These are phyloP conservation scores for Theobroma cacao DNA, from an alignment of 345 rosid species.

Conservation along the genomic window DNA sequence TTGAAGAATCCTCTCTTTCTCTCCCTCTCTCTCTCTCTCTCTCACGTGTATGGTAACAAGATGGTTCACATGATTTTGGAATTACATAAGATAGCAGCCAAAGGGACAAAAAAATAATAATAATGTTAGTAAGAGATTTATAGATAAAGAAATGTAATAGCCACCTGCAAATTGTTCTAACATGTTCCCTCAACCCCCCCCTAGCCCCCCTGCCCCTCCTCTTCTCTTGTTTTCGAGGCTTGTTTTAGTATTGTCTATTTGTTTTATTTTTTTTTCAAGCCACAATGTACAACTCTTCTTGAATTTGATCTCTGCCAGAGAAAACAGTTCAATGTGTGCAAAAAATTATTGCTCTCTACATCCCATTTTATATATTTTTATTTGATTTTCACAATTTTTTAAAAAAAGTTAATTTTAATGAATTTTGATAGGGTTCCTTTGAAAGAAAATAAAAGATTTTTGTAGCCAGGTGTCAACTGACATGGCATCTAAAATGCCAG, in stretches of 20 bases:
- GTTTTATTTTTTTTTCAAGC: background rate
- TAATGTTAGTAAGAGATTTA: background rate
- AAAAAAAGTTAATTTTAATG: too few species aligned
- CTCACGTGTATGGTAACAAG: slow-evolving; percentile 25
- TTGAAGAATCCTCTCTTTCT: slow-evolving; percentile 12
- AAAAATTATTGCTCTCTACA: background rate
- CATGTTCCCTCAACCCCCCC: background rate
- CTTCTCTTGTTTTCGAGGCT: background rate
- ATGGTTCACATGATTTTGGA: slow-evolving; percentile 45
- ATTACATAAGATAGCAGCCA: slow-evolving; percentile 31
- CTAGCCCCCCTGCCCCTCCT: background rate
- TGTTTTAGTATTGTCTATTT: background rate
- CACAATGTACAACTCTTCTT: background rate
- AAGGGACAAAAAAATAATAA: background rate
- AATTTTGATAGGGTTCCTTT: too few species aligned
- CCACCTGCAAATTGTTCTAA: background rate
- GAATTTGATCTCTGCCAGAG: background rate
- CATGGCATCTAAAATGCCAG: too few species aligned
- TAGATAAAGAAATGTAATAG: slow-evolving; percentile 10
- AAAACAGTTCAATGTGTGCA: background rate
- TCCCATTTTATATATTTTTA: background rate
- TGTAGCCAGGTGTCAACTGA: too few species aligned
- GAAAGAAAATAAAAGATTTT: too few species aligned
- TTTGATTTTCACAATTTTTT: too few species aligned
- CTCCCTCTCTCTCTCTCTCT: slow-evolving; percentile 15